Conservation (phyloP, 371 early-diverging fungal genomes). For the Apophysomyces ossiformis region DNA sequence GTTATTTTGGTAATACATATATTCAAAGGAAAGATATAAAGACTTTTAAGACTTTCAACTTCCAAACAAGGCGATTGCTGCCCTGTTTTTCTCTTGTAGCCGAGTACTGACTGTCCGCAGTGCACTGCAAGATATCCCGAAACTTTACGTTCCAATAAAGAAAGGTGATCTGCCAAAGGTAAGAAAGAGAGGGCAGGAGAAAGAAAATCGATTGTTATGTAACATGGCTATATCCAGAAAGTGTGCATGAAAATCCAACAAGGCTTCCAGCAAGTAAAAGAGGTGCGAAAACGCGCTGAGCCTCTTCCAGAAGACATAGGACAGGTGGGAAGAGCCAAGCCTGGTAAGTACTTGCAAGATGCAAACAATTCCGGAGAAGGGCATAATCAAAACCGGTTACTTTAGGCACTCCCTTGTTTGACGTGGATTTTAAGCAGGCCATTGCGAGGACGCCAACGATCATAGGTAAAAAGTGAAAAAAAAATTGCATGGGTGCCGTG, state of each 20-base stretch:
- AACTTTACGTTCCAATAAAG: conserved; percentile 69
- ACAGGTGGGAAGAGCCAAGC: conserved; percentile 66
- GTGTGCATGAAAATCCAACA: conserved; percentile 61
- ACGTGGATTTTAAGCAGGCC: conserved; percentile 67
- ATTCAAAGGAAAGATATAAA: not conserved
- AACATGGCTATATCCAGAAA: conserved; percentile 36
- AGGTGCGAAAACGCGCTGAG: conserved; percentile 51
- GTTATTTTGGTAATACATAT: conserved; percentile 47
- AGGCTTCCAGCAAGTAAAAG: conserved; percentile 57
- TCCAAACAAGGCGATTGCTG: conserved; percentile 34
- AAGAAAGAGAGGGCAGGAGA: not conserved
- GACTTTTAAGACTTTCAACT: not conserved
- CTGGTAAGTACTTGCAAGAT: conserved; percentile 34
- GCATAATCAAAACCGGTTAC: not conserved
- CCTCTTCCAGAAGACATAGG: conserved; percentile 63
- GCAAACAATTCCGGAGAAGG: not conserved
- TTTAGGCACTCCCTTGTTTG: conserved; percentile 47
- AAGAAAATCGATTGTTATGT: not conserved
- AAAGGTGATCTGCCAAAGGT: conserved; percentile 70
- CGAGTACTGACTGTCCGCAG: conserved; percentile 60
- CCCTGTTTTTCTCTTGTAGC: conserved; percentile 60
- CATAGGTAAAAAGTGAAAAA: conserved; percentile 45
- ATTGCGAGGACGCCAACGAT: conserved; percentile 67
- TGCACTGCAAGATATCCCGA: conserved; percentile 71
- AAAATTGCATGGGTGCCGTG: no score